These are phyloP conservation scores for Trapa incisa DNA, from an alignment of 345 rosid genomes.

Conservation along the genomic window DNA sequence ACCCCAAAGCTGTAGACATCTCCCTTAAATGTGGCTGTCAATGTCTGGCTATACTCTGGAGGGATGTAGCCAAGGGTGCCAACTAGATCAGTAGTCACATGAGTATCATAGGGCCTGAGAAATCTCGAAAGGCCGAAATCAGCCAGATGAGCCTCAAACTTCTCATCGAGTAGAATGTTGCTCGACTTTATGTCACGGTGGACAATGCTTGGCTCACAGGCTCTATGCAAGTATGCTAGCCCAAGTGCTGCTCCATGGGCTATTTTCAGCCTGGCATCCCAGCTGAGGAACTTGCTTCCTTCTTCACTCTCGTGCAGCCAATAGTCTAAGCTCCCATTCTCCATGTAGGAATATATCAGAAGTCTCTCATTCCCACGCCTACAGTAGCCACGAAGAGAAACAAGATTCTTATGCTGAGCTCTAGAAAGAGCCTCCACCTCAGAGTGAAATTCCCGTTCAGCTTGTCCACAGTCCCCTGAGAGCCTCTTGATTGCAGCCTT, in stretches of 20 bases:
- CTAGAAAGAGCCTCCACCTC: slow-evolving; percentile 93
- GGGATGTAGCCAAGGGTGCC: slow-evolving; percentile 95
- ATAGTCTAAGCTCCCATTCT: slow-evolving; percentile 91
- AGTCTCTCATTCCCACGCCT: slow-evolving; percentile 54
- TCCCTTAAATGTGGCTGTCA: slow-evolving; percentile 86
- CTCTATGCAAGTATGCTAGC: slow-evolving; percentile 72
- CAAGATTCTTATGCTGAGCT: slow-evolving; percentile 90
- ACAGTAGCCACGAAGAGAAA: slow-evolving; percentile 90
- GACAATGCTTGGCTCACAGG: slow-evolving; percentile 72
- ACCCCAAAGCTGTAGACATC: slow-evolving; percentile 93
- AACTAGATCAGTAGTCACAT: slow-evolving; percentile 90
- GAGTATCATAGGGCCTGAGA: slow-evolving; percentile 78
- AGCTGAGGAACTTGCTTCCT: slow-evolving; percentile 37
- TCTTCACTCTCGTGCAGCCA: slow-evolving; percentile 87
- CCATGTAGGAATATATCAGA: slow-evolving; percentile 91
- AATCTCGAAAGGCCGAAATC: slow-evolving; percentile 95
- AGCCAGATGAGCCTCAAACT: slow-evolving; percentile 86
- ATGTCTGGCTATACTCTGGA: slow-evolving; percentile 80
- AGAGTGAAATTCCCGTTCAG: slow-evolving; percentile 90
- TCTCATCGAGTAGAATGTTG: slow-evolving; percentile 73
- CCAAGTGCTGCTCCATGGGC: slow-evolving; percentile 82
- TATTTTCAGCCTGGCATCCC: slow-evolving; percentile 69
- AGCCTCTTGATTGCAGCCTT: slow-evolving; percentile 87
- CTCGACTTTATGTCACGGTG: slow-evolving; percentile 86
- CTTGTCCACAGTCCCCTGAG: slow-evolving; percentile 90